Base-by-base conservation (phyloP, 306 rosid genomes). In the Macrotyloma uniflorum region DNA sequence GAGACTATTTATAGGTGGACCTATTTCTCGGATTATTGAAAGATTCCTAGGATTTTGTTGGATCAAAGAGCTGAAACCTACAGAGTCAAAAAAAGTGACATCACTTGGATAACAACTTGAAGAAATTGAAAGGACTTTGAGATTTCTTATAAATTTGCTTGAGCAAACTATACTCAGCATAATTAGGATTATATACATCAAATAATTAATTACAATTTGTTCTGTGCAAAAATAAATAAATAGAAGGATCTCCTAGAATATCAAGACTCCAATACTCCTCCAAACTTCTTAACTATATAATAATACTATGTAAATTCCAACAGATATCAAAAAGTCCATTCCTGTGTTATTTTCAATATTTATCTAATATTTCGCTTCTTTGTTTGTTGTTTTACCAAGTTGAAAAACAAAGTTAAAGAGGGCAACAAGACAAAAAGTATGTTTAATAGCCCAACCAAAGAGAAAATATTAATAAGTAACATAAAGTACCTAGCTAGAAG, bases 401-500 rank as follows among this genome's bases (percentile, higher is more conserved):
- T 57, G n/a, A 74, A 53, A 53, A 67, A 75, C 38, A 67, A 58
- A 23, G 14, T 43, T 53, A 30, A 30, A 47, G 28, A 74, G 57
- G 22, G 38, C 20, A 70, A 64, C 51, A 15, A 64, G 23, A 70
- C 4, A 32, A 77, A 76, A 71, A 2, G 30, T 5, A 67, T 43
- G 55, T 36, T 46, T 5, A 71, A 54, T 24, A 72, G 65, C 71
- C 62, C 66, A 50, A 43, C n/a, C 64, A 43, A 35, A 82, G 40
- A 71, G 66, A 54, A 72, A 42, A 55, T 47, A 51, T 73, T 28
- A 70, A 77, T 69, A 67, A 33, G 63, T 42, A 59, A 77, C 75
- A 57, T 74, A 72, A 14, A 62, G 77, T 82, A 91, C 98, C 95
- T 87, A 53, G 88, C 81, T 54, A 85, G 87, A 30, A 91, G 88